Percentiles rank a stretch among this genome's conserved stretches.
Evolutionary conservation across 306 rosid species (phyloP).

Genomic region (Corylus americana): DNA sequence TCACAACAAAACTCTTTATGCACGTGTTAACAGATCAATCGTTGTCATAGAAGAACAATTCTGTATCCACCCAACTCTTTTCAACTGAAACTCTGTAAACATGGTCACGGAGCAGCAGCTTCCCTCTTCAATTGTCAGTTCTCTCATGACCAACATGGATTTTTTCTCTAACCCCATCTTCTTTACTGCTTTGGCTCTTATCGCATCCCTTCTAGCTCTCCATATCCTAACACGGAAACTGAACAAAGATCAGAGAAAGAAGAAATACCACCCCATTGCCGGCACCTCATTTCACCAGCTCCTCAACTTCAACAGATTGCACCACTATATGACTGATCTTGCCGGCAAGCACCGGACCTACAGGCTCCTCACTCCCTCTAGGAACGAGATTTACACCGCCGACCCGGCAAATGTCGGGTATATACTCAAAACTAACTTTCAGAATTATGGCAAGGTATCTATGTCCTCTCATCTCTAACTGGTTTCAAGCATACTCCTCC

Average conservation of each 20-base stretch:
- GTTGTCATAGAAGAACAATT: neutral
- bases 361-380: conserved; percentile 53
- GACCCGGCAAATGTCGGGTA: conserved; percentile 79
- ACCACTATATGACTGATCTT: conserved; percentile 80
- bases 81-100: too few species aligned
- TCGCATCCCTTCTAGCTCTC: conserved; percentile 30
- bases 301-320: conserved; percentile 64
- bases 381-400: conserved; percentile 70
- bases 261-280: conserved; percentile 65
- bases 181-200: conserved; percentile 32
- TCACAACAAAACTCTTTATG: too few species aligned
- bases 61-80: too few species aligned
- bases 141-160: conserved; percentile 24
- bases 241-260: conserved; percentile 32
- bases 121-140: neutral
- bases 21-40: too few species aligned
- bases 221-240: conserved; percentile 27
- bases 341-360: conserved; percentile 71
- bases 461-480: neutral
- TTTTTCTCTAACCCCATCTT: conserved; percentile 38
- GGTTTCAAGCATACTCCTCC: too few species aligned
- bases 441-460: conserved; percentile 81
- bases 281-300: conserved; percentile 72
- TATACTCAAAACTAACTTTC: conserved; percentile 75
- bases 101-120: neutral